Evolutionary conservation across 2,329 filamentous ascomycete genomes (phyloP).

Genomic region (Mariannaea elegans): DNA sequence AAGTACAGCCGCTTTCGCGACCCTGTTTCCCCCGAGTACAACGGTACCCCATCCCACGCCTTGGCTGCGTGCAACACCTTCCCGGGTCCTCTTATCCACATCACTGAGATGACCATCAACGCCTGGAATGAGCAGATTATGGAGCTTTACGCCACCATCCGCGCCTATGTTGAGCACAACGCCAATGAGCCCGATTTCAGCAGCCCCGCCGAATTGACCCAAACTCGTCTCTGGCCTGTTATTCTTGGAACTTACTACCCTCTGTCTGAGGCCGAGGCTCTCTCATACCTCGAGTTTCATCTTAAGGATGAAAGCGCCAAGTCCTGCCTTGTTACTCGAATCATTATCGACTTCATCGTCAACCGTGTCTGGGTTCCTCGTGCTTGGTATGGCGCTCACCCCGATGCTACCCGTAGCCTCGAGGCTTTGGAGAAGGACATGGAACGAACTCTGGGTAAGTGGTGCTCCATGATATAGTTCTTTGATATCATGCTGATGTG

Average conservation of each 20-base stretch:
- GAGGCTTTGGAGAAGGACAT: slow-evolving; percentile 49
- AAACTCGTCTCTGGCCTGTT: slow-evolving; percentile 48
- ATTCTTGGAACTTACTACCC: slow-evolving; percentile 50
- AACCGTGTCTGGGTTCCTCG: slow-evolving; percentile 51
- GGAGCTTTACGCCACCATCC: slow-evolving; percentile 48
- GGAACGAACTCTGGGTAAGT: slow-evolving; percentile 46
- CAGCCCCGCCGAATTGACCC: slow-evolving; percentile 39
- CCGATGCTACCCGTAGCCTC: slow-evolving; percentile 46
- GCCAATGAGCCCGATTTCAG: slow-evolving; percentile 45
- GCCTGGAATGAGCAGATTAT: slow-evolving; percentile 49
- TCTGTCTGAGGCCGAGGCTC: slow-evolving; percentile 48
- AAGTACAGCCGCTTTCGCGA: slow-evolving; percentile 45
- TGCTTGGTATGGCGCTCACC: slow-evolving; percentile 51
- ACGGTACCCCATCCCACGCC: slow-evolving; percentile 18
- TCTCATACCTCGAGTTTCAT: slow-evolving; percentile 53
- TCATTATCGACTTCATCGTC: slow-evolving; percentile 54
- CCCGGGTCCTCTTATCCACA: slow-evolving; percentile 44
- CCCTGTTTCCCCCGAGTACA: slow-evolving; percentile 31
- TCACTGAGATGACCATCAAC: slow-evolving; percentile 46
- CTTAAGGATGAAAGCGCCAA: slow-evolving; percentile 51
- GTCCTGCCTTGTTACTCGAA: slow-evolving; percentile 53
- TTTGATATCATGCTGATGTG: neutral
- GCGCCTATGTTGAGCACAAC: slow-evolving; percentile 47
- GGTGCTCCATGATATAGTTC: fast-evolving
- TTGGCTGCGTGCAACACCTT: slow-evolving; percentile 29